A percentile compares a stretch with the other conserved stretches of the same genome.
phyloP scores from a whole-genome alignment of 139 green algal species.

The Tetradesmus lagerheimii region DNA sequence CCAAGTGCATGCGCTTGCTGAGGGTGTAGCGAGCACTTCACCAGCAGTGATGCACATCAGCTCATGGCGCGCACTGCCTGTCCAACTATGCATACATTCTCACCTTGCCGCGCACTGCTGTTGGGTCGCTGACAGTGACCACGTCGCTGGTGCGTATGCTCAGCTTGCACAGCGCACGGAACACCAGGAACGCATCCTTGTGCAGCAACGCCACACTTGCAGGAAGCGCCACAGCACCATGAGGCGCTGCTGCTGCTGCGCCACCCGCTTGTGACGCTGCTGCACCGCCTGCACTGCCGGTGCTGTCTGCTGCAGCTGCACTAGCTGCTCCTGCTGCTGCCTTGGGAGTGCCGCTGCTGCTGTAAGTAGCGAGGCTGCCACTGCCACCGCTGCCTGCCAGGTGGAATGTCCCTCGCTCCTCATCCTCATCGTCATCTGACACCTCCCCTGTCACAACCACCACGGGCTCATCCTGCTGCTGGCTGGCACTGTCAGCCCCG shows the following conservation, averaged over 20 bases:
- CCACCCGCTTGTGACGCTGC: constrained; percentile 17
- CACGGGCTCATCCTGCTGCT: neutral
- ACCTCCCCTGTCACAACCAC: neutral
- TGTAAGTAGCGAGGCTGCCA: neutral
- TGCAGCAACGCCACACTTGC: constrained; percentile 62
- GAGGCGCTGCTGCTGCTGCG: neutral
- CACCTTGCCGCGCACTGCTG: constrained; percentile 79
- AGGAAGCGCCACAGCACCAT: neutral
- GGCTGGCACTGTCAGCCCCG: neutral
- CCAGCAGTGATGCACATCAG: neutral
- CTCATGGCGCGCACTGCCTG: neutral
- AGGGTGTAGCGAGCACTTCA: no score
- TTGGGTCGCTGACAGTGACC: constrained; percentile 70
- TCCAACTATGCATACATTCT: neutral
- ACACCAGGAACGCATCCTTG: constrained; percentile 97
- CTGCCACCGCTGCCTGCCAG: constrained; percentile 7
- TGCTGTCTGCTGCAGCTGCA: neutral
- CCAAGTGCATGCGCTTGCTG: no score
- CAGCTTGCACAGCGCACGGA: constrained; percentile 98
- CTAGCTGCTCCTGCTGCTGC: constrained; percentile 19
- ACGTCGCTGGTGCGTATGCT: constrained; percentile 83
- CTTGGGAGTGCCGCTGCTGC: constrained; percentile 1
- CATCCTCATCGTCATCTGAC: constrained; percentile 45
- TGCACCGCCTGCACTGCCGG: neutral
- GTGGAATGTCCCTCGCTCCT: constrained; percentile 34